Base-by-base conservation (phyloP, 2,329 filamentous ascomycete genomes). In the Colletotrichum musae region DNA sequence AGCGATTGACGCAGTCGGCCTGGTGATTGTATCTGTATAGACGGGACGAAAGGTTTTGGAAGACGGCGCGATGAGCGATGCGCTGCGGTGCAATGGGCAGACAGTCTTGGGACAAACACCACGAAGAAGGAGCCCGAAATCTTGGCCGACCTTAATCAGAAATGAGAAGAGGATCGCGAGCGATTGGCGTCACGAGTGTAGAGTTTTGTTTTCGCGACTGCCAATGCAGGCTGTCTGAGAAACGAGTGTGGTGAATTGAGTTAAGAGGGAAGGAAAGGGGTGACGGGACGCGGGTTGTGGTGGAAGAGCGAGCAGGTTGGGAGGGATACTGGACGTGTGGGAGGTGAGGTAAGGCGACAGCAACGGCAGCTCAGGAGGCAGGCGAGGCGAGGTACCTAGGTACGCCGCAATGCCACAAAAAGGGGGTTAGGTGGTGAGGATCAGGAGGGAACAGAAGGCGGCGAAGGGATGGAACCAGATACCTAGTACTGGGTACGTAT, bases 231-330 rank as follows among this genome's bases (percentile, higher is more conserved):
- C 50, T 43, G 62, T 70, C 62, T 67, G 50, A 39, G 51, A 67
- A 66, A 58, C 62, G 63, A 70, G 57, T 26, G 67, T 70, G 67
- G 57, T 67, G 51, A 61, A 57, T 69, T 60, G 57, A 67, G 67
- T 57, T 54, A 28, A 45, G 52, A 45, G 24, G 57, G 62, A 47
- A 60, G 62, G 54, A 61, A 63, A 70, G 70, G 70, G 71, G 61
- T 66, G 70, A 71, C 67, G 68, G 70, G 58, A 62, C 64, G 51
- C 52, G 51, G 45, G 43, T 59, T 60, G 53, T 64, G 41, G 57
- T 36, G 32, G 10, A 66, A 32, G 56, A 66, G 56, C 66, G 43
- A 61, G 57, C 66, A 50, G 50, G 56, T 57, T 36, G 54, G 36
- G 39, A 66, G 32, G 62, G 43, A 53, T 2, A 24, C 21, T 24